A percentile compares a stretch with the other conserved stretches of the same genome.
These are phyloP conservation scores for Talaromyces sp. DNA, from an alignment of 2,329 filamentous ascomycete genomes.

Conservation along the genomic window DNA sequence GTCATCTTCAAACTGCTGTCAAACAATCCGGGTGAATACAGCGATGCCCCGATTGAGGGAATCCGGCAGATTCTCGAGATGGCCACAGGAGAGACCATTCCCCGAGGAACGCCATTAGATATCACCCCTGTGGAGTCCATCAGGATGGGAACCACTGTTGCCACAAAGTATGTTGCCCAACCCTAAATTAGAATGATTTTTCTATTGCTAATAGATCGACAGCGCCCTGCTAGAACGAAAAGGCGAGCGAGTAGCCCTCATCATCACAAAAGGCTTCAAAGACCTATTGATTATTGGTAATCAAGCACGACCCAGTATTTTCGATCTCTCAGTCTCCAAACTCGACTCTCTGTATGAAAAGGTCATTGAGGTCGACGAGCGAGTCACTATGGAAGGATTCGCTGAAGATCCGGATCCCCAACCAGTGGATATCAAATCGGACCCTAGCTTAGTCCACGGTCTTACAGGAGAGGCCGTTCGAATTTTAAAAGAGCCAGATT, in stretches of 20 bases:
- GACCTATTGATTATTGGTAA: slow-evolving; percentile 85
- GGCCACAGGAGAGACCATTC: slow-evolving; percentile 14
- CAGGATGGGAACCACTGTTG: slow-evolving; percentile 87
- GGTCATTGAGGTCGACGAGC: slow-evolving; percentile 21
- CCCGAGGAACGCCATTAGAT: slow-evolving; percentile 15
- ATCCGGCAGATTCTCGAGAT: slow-evolving; percentile 61
- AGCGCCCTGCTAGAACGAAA: slow-evolving; percentile 83
- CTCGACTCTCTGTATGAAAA: slow-evolving; percentile 51
- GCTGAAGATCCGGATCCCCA: slow-evolving; percentile 21
- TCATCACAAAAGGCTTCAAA: slow-evolving; percentile 78
- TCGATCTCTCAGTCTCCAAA: slow-evolving; percentile 76
- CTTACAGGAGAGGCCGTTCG: slow-evolving; percentile 60
- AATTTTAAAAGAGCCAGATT: slow-evolving; percentile 56
- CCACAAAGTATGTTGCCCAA: slow-evolving; percentile 57
- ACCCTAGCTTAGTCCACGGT: slow-evolving; percentile 39
- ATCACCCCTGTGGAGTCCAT: slow-evolving; percentile 43
- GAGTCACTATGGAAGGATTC: slow-evolving; percentile 46
- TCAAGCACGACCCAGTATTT: slow-evolving; percentile 79
- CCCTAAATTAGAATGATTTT: background rate
- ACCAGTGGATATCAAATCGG: slow-evolving; percentile 15
- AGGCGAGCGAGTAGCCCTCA: slow-evolving; percentile 75
- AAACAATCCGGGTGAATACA: slow-evolving; percentile 22
- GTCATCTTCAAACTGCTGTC: slow-evolving; percentile 25
- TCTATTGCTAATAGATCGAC: slow-evolving; percentile 49
- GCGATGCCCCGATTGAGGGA: slow-evolving; percentile 68